A percentile compares a stretch with the other conserved stretches of the same genome.
phyloP scores from a whole-genome alignment of 108 stramenopile genomes.

The Phaeodactylum tricornutum region DNA sequence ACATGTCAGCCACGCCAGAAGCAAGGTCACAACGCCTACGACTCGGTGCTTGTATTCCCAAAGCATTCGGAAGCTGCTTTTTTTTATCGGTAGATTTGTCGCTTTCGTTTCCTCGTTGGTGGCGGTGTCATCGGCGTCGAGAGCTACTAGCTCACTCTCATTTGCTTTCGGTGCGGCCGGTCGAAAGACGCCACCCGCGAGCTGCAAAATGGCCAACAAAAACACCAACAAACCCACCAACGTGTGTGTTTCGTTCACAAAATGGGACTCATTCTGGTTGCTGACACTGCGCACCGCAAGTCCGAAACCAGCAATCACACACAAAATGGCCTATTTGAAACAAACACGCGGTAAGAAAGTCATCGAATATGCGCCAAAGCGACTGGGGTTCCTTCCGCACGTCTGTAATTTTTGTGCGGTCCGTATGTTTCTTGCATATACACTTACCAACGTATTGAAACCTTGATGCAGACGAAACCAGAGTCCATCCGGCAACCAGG shows the following conservation, averaged over 20 bases:
- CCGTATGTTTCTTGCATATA: slow-evolving; percentile 15
- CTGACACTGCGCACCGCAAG: slow-evolving; percentile 11
- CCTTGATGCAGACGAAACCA: slow-evolving; percentile 38
- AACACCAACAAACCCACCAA: slow-evolving; percentile 27
- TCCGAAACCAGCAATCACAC: slow-evolving; percentile 34
- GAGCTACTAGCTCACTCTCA: too few relatives aligned
- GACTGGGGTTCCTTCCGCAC: slow-evolving; percentile 11
- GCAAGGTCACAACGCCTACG: too few relatives aligned
- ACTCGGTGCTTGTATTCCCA: too few relatives aligned
- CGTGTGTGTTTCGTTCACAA: too few relatives aligned
- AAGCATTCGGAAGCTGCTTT: too few relatives aligned
- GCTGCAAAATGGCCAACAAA: slow-evolving; percentile 22
- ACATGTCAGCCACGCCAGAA: too few relatives aligned
- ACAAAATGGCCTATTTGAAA: slow-evolving; percentile 25
- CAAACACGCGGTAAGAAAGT: too few relatives aligned
- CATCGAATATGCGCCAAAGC: slow-evolving; percentile 28
- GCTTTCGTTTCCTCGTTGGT: too few relatives aligned
- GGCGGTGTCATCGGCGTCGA: too few relatives aligned
- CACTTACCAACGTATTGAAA: slow-evolving; percentile 18
- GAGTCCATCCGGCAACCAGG: slow-evolving; percentile 12
- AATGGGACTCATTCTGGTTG: too few relatives aligned
- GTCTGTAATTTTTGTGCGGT: slow-evolving; percentile 16
- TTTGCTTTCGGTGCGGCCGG: too few relatives aligned
- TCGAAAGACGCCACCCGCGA: slow-evolving; percentile 18
- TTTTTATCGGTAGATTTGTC: too few relatives aligned